Evolutionary conservation across 2,329 filamentous ascomycete genomes (phyloP).

Genomic region (Leptosphaerulina australis): DNA sequence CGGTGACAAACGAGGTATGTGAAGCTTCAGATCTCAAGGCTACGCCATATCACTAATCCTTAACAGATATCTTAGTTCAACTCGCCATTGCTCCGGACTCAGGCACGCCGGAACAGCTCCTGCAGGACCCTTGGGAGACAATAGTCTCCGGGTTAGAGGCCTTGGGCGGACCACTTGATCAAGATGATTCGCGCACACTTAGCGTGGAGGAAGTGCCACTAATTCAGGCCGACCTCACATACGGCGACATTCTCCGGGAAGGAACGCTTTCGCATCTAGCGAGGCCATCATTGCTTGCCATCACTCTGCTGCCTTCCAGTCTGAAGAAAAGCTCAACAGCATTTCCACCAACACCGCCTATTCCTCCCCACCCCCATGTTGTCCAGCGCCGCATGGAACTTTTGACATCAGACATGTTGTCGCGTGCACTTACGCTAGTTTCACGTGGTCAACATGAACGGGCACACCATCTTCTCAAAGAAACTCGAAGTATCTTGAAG

Average conservation of each 20-base stretch:
- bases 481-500: conserved; percentile 94
- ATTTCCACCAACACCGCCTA: conserved; percentile 68
- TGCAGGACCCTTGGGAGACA: conserved; percentile 95
- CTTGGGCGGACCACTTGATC: conserved; percentile 83
- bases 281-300: conserved; percentile 87
- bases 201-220: conserved; percentile 95
- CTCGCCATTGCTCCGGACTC: conserved; percentile 90
- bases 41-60: conserved; percentile 20
- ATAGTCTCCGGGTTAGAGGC: conserved; percentile 95
- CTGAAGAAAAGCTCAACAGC: conserved; percentile 63
- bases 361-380: conserved; percentile 92
- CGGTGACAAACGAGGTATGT: conserved; percentile 78
- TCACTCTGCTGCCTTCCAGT: conserved; percentile 86
- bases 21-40: background rate
- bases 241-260: conserved; percentile 91
- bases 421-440: conserved; percentile 86
- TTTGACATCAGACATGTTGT: conserved; percentile 97
- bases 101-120: conserved; percentile 78
- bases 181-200: conserved; percentile 79
- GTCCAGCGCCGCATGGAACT: conserved; percentile 98
- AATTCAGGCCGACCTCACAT: conserved; percentile 91
- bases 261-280: conserved; percentile 84
- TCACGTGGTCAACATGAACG: conserved; percentile 91
- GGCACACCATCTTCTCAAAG: conserved; percentile 86
- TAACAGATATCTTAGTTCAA: conserved; percentile 84